phyloP scores from a whole-genome alignment of 306 rosid genomes.

The Sicyos baderoa region DNA sequence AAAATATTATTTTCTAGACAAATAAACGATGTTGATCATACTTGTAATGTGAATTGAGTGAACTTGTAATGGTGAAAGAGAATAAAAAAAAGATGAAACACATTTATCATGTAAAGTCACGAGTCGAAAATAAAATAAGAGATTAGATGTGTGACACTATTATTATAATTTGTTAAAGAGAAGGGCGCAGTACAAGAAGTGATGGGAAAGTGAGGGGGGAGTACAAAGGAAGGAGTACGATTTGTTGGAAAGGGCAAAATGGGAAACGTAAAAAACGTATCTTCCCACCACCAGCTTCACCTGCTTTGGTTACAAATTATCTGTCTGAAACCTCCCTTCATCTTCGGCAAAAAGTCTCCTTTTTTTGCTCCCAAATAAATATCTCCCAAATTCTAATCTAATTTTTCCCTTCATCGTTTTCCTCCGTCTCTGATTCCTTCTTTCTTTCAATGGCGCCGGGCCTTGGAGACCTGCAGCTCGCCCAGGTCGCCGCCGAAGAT shows the following conservation, averaged over 20 bases:
- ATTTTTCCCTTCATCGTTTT: background rate
- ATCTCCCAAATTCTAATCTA: background rate
- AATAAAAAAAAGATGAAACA: no score
- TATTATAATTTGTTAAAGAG: no score
- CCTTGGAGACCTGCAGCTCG: slow-evolving; percentile 40
- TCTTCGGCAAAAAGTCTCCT: slow-evolving; percentile 23
- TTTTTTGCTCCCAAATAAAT: background rate
- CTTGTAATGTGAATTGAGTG: no score
- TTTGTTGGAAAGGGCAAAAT: slow-evolving; percentile 19
- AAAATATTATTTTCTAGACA: no score
- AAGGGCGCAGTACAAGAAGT: background rate
- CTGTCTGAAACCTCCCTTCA: slow-evolving; percentile 30
- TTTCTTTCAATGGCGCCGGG: slow-evolving; percentile 44
- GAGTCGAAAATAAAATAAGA: no score
- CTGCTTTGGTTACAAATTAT: slow-evolving; percentile 31
- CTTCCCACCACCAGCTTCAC: slow-evolving; percentile 21
- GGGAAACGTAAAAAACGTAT: slow-evolving; percentile 9
- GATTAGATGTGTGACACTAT: no score
- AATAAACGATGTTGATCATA: no score
- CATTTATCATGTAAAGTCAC: no score
- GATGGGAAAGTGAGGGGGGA: background rate
- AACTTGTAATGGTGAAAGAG: no score
- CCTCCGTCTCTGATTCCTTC: background rate
- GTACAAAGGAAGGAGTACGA: background rate
- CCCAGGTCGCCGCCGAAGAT: slow-evolving; percentile 35